A percentile compares a stretch with the other conserved stretches of the same genome.
These are phyloP conservation scores for Saccharomyces eubayanus DNA, from an alignment of 805 yeast genomes.

Conservation along the genomic window DNA sequence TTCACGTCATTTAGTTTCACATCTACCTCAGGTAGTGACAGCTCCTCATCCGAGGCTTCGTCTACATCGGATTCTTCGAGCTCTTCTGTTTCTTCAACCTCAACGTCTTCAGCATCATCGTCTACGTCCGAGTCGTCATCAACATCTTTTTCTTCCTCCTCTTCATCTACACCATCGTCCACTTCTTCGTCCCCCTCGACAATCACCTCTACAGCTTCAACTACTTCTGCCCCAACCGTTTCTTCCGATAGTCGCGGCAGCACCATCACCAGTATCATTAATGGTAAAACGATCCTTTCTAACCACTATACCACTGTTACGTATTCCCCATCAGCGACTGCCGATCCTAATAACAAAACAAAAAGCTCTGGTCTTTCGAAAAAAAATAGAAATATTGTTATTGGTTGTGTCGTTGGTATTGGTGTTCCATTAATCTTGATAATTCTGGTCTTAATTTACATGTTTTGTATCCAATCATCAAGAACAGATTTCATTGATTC, in stretches of 20 bases:
- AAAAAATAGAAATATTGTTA: conserved; percentile 43
- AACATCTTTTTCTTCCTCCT: conserved; percentile 13
- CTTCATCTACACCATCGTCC: conserved; percentile 11
- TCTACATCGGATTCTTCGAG: conserved; percentile 8
- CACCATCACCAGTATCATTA: conserved; percentile 21
- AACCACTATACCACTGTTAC: conserved; percentile 27
- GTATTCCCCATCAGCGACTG: conserved; percentile 17
- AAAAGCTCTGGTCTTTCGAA: conserved; percentile 36
- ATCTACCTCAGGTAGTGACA: not conserved
- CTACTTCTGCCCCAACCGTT: conserved; percentile 9
- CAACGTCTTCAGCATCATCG: conserved; percentile 12
- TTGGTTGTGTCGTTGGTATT: conserved; percentile 63
- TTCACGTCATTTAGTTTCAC: conserved; percentile 5
- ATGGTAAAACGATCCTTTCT: conserved; percentile 28
- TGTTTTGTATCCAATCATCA: conserved; percentile 19
- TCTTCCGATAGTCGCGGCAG: conserved; percentile 3
- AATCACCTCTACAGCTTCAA: conserved; percentile 7
- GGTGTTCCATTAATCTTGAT: conserved; percentile 47
- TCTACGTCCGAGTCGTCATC: conserved; percentile 5
- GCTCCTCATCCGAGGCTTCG: conserved; percentile 1
- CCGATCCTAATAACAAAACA: conserved; percentile 13
- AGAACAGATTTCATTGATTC: conserved; percentile 26
- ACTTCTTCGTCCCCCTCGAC: conserved; percentile 7
- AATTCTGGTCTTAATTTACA: conserved; percentile 11
- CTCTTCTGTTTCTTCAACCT: conserved; percentile 11